Conservation (phyloP, 2,329 filamentous ascomycete genomes). For the Aureobasidium mangrovei region DNA sequence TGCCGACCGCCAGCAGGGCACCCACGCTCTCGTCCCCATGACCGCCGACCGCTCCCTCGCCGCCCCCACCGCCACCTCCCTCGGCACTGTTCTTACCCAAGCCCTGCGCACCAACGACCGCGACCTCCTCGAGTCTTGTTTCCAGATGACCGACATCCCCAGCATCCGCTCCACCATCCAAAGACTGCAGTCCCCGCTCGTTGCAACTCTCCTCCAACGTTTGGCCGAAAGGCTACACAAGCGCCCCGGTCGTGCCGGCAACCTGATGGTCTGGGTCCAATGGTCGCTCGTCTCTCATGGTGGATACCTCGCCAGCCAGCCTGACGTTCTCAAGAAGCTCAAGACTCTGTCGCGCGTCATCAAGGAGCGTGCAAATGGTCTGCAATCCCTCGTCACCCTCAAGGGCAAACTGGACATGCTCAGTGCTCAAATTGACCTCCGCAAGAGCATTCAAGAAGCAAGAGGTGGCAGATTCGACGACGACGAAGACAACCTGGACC, state of each 20-base stretch:
- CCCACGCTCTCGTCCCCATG: constrained; percentile 35
- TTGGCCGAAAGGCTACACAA: constrained; percentile 80
- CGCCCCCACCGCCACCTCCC: constrained; percentile 64
- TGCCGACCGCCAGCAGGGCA: constrained; percentile 34
- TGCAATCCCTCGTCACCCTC: constrained; percentile 73
- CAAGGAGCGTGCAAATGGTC: constrained; percentile 71
- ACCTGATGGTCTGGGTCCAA: constrained; percentile 90
- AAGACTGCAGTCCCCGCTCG: constrained; percentile 75
- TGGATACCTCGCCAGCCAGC: constrained; percentile 77
- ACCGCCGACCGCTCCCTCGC: constrained; percentile 42
- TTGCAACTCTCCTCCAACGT: constrained; percentile 68
- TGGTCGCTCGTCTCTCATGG: constrained; percentile 91
- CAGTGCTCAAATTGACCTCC: constrained; percentile 76
- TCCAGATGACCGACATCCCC: constrained; percentile 66
- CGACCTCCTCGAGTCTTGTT: constrained; percentile 82
- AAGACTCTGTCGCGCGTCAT: constrained; percentile 76
- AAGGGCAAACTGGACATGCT: constrained; percentile 96
- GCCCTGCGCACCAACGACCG: constrained; percentile 87
- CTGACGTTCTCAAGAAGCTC: constrained; percentile 72
- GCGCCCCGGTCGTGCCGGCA: constrained; percentile 79
- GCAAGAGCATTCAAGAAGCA: constrained; percentile 54
- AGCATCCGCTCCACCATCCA: constrained; percentile 86
- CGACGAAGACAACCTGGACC: constrained; percentile 54
- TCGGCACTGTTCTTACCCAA: constrained; percentile 87
- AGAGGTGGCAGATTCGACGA: constrained; percentile 45